These are phyloP conservation scores for Xylaria hypoxylon DNA, from an alignment of 2,329 filamentous ascomycete genomes.

Conservation along the genomic window DNA sequence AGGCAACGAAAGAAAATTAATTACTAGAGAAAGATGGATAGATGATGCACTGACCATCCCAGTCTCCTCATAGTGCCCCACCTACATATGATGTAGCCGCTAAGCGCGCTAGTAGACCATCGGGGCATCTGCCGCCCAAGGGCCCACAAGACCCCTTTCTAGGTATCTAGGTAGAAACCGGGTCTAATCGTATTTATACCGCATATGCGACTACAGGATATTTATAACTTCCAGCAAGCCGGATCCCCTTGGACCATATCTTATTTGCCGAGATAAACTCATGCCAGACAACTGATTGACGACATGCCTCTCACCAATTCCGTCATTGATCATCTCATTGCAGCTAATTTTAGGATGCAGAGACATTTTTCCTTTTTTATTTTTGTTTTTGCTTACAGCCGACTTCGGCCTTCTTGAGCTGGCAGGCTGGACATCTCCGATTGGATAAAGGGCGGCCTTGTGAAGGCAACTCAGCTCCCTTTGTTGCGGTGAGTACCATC, in stretches of 20 bases:
- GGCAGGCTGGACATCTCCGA: constrained; percentile 7
- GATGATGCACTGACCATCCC: constrained; percentile 9
- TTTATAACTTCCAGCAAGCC: neutral
- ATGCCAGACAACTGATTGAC: constrained; percentile 22
- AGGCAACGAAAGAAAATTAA: constrained; percentile 35
- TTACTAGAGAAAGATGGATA: neutral
- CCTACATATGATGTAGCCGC: constrained; percentile 6
- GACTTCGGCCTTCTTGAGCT: constrained; percentile 28
- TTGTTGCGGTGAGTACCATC: constrained; percentile 31
- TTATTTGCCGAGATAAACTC: neutral
- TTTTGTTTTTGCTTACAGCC: constrained; percentile 11
- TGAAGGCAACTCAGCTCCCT: constrained; percentile 18
- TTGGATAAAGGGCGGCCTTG: constrained; percentile 17
- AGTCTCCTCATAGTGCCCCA: too few relatives aligned
- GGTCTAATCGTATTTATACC: constrained; percentile 1
- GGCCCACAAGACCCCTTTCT: neutral
- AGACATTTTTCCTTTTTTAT: constrained; percentile 3
- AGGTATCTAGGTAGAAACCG: neutral
- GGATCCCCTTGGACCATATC: neutral
- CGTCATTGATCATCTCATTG: constrained; percentile 35
- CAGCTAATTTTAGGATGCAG: constrained; percentile 6
- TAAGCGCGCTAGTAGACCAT: neutral
- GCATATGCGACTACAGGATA: constrained; percentile 24
- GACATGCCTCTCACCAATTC: constrained; percentile 37
- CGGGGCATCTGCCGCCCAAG: constrained; percentile 5